A percentile compares a stretch with the other conserved stretches of the same genome.
Conservation (phyloP, 1,284 basidiomycete genomes). For the Microbotryomycetes sp. region DNA sequence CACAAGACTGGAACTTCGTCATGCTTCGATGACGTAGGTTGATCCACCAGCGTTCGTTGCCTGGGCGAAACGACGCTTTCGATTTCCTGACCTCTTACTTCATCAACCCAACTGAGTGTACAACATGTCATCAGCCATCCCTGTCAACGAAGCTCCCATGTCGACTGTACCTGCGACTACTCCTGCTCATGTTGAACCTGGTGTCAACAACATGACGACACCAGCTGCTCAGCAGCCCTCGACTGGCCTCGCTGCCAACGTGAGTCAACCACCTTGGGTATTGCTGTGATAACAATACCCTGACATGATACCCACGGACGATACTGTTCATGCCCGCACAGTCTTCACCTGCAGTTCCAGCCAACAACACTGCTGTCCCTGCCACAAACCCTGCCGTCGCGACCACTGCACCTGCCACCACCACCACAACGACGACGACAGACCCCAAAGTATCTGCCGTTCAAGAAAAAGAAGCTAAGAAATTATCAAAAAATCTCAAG, state of each 20-base stretch:
- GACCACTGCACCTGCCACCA: neutral
- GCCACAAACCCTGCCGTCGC: neutral
- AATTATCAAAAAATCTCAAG: conserved; percentile 11
- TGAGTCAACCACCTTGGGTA: no score
- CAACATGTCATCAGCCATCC: neutral
- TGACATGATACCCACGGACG: no score
- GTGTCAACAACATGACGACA: neutral
- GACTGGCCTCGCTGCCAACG: neutral
- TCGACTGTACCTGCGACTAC: neutral
- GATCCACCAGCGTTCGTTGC: no score
- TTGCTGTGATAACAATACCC: no score
- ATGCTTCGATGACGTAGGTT: no score
- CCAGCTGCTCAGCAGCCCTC: no score
- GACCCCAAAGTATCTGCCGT: conserved; percentile 6
- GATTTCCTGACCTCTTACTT: no score
- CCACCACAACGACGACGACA: neutral
- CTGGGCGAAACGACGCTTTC: no score
- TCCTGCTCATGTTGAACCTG: neutral
- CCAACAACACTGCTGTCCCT: neutral
- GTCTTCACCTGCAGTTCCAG: neutral
- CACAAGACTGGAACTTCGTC: no score
- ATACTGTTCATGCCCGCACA: no score
- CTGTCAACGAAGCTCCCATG: neutral
- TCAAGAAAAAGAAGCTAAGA: conserved; percentile 27
- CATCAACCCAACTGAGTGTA: no score